Evolutionary conservation across 108 stramenopile species (phyloP).

Genomic region (Conticribra weissflogii): DNA sequence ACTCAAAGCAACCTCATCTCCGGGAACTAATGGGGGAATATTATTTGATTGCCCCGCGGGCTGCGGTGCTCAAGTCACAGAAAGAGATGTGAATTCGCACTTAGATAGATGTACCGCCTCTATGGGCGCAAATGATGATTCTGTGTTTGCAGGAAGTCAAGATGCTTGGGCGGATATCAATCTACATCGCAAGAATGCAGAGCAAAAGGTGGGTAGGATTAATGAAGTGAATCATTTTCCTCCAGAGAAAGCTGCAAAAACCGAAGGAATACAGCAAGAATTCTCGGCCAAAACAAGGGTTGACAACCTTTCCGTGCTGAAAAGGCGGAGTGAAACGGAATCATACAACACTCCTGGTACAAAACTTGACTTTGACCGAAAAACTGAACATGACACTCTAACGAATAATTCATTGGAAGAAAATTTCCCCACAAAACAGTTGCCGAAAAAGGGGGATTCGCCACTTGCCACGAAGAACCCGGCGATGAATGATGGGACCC

Average conservation of each 20-base stretch:
- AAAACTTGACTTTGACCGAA: neutral
- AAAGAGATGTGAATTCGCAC: slow-evolving; percentile 22
- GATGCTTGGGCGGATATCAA: neutral
- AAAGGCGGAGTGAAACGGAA: neutral
- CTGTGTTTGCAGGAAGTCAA: neutral
- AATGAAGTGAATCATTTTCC: no score
- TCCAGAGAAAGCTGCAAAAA: no score
- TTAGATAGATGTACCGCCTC: slow-evolving; percentile 13
- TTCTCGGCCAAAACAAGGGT: neutral
- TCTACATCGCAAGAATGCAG: neutral
- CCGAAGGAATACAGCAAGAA: no score
- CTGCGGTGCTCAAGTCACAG: slow-evolving; percentile 24
- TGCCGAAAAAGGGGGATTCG: neutral
- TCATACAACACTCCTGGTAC: no score
- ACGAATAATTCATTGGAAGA: neutral
- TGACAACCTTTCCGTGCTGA: neutral
- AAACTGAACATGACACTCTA: neutral
- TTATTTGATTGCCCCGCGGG: slow-evolving; percentile 32
- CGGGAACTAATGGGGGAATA: neutral
- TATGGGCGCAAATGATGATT: neutral
- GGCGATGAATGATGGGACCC: neutral
- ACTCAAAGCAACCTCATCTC: no score
- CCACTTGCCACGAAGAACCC: neutral
- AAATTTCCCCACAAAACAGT: neutral
- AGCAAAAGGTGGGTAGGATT: no score